Evolutionary conservation across 2,329 filamentous ascomycete species (phyloP).

Genomic region (Elsinoe arachidis): DNA sequence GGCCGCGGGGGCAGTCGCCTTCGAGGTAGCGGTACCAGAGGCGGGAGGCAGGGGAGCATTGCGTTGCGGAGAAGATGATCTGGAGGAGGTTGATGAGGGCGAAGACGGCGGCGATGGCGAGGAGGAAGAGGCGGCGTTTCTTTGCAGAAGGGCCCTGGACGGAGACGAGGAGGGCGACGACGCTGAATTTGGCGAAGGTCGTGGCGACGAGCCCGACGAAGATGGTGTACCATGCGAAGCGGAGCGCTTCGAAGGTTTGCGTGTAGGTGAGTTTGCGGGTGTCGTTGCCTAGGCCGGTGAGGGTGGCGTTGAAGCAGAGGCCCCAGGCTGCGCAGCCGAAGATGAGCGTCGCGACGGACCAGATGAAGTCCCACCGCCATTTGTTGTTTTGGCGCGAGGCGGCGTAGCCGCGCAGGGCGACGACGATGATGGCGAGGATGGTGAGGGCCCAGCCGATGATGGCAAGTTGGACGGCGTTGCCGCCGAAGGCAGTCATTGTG

Average conservation of each 20-base stretch:
- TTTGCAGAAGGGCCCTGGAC: conserved; percentile 11
- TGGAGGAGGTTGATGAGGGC: conserved; percentile 15
- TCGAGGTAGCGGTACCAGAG: conserved; percentile 1
- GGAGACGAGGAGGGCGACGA: background rate
- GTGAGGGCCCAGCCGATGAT: conserved; percentile 3
- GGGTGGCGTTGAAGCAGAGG: background rate
- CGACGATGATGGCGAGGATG: background rate
- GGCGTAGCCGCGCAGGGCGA: conserved; percentile 9
- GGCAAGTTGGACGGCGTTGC: background rate
- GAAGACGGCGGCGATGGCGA: conserved; percentile 14
- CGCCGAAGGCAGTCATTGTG: conserved; percentile 5
- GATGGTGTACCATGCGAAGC: conserved; percentile 6
- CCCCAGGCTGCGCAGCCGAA: conserved; percentile 4
- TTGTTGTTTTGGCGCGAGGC: background rate
- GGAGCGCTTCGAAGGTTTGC: conserved; percentile 1
- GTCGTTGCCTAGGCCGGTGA: conserved; percentile 11
- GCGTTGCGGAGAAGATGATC: background rate
- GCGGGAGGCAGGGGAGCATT: background rate
- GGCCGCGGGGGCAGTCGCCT: background rate
- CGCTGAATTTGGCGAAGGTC: conserved; percentile 10
- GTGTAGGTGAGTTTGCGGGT: conserved; percentile 8
- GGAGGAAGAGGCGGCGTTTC: conserved; percentile 13
- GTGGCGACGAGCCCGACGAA: conserved; percentile 4
- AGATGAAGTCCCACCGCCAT: conserved; percentile 13
- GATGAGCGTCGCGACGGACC: background rate